These are phyloP conservation scores for Solanum sparsipilum DNA, from an alignment of 257 asterid species.

Conservation along the genomic window DNA sequence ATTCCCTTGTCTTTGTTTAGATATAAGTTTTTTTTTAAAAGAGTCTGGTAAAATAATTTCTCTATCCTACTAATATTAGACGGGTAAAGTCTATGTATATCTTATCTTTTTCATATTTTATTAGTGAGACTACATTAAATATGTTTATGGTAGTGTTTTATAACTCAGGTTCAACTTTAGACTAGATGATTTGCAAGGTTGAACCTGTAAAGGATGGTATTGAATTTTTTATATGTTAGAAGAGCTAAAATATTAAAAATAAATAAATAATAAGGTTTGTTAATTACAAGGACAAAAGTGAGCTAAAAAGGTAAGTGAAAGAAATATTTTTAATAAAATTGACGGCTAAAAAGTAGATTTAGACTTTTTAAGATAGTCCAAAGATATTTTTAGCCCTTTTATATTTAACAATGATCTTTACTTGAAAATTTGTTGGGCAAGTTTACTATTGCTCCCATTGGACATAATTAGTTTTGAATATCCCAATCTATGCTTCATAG, in stretches of 20 bases:
- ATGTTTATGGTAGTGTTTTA: background rate
- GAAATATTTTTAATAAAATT: background rate
- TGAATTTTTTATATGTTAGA: background rate
- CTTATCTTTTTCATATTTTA: too few relatives aligned
- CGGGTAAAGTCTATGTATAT: background rate
- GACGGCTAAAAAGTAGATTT: background rate
- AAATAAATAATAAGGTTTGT: background rate
- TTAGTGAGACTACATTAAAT: background rate
- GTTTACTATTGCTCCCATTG: too few relatives aligned
- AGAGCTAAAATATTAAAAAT: background rate
- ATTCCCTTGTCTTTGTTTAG: background rate
- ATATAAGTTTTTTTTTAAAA: background rate
- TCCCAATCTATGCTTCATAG: too few relatives aligned
- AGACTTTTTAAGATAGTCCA: background rate
- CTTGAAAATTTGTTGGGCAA: too few relatives aligned
- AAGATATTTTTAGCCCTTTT: background rate
- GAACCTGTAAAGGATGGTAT: background rate
- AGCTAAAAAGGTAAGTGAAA: background rate
- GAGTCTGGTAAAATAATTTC: too few relatives aligned
- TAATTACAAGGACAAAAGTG: background rate
- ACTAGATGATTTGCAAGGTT: too few relatives aligned
- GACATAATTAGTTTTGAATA: too few relatives aligned
- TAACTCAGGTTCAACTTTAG: background rate
- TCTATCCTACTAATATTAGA: too few relatives aligned
- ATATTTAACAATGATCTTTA: too few relatives aligned